Conservation (phyloP, 306 rosid genomes). For the Alnus glutinosa region DNA sequence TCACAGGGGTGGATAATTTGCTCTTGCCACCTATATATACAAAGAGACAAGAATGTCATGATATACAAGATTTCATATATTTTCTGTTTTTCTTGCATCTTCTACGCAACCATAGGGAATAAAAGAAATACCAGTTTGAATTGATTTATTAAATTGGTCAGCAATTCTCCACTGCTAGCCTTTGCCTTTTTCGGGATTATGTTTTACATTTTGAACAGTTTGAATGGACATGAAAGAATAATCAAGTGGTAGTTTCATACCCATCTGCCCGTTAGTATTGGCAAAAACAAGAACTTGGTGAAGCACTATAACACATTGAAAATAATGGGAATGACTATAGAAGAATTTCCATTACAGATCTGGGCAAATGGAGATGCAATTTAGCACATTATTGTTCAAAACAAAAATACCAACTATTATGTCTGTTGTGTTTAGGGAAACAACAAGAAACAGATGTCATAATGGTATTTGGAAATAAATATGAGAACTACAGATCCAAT, state of each 20-base stretch:
- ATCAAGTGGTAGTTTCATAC: background rate
- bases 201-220: background rate
- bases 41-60: slow-evolving; percentile 23
- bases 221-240: background rate
- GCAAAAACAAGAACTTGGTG: too few relatives aligned
- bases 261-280: too few relatives aligned
- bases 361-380: background rate
- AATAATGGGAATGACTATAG: background rate
- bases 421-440: background rate
- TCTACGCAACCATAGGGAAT: background rate
- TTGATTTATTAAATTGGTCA: background rate
- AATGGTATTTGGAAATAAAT: too few relatives aligned
- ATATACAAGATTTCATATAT: background rate
- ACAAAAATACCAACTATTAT: background rate
- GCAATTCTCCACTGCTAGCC: too few relatives aligned
- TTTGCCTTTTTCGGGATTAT: too few relatives aligned
- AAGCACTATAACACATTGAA: too few relatives aligned
- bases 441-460: background rate
- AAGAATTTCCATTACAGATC: background rate
- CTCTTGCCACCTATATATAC: slow-evolving; percentile 37
- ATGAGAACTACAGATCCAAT: too few relatives aligned
- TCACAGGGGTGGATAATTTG: slow-evolving; percentile 33
- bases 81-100: background rate
- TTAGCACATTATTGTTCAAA: background rate
- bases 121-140: background rate